Conservation (phyloP, 768 basidiomycete genomes). For the Termitomyces sp. region DNA sequence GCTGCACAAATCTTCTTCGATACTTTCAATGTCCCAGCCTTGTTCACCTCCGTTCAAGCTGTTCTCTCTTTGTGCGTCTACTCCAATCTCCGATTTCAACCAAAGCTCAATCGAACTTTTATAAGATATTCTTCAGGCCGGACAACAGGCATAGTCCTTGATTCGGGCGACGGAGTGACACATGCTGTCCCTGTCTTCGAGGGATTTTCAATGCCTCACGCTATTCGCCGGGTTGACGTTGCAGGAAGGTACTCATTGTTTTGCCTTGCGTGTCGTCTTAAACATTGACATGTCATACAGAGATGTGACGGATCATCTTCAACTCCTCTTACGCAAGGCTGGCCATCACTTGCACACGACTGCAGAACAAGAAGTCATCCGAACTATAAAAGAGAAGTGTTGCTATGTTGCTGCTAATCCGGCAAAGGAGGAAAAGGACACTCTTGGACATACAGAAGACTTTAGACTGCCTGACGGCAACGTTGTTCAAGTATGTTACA, state of each 20-base stretch:
- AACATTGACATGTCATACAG: constrained; percentile 36
- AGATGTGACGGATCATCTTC: constrained; percentile 95
- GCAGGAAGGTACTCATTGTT: constrained; percentile 78
- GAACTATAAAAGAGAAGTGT: constrained; percentile 97
- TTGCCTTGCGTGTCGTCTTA: background rate
- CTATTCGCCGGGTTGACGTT: constrained; percentile 92
- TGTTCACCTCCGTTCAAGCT: constrained; percentile 96
- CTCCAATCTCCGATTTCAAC: background rate
- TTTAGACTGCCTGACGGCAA: constrained; percentile 96
- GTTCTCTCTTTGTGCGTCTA: constrained; percentile 84
- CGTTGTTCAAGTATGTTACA: constrained; percentile 63
- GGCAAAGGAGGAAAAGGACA: constrained; percentile 93
- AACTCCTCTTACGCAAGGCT: constrained; percentile 87
- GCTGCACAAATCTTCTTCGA: constrained; percentile 99
- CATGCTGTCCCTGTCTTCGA: constrained; percentile 99
- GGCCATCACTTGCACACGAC: constrained; percentile 96
- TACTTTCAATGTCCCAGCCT: constrained; percentile 97
- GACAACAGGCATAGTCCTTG: constrained; percentile 98
- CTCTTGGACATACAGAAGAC: constrained; percentile 70
- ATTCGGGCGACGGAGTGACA: constrained; percentile 98
- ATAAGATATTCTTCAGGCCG: constrained; percentile 94
- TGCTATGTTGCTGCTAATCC: constrained; percentile 95
- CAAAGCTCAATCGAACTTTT: constrained; percentile 10
- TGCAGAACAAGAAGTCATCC: constrained; percentile 93
- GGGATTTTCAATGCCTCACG: constrained; percentile 99